Evolutionary conservation across 768 basidiomycete species (phyloP), one percentile per base, ranked within the genome.

Genomic region (Kwoniella heveanensis): DNA sequence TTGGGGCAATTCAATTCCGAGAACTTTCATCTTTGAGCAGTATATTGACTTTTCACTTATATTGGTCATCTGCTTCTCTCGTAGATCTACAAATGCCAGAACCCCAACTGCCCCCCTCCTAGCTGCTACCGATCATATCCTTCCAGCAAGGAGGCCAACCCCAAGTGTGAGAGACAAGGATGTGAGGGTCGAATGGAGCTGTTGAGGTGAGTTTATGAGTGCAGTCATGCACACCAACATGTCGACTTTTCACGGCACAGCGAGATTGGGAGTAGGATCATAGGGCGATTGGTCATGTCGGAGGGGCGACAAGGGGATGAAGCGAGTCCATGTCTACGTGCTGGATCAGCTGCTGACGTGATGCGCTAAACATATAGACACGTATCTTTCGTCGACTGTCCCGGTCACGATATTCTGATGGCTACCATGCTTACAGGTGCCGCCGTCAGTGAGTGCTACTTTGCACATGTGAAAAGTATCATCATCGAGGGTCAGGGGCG

Each of bases 381-480:
- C 75, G 94, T 98, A 76, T 98, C 95, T 2, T 99, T 99, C 81
- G 96, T 99, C 77, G 96, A 99, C 81, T 83, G 83, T 74, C 92
- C 91, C 1, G 91, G 94, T 66, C 94, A 95, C 86, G 93, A 97
- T 81, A 98, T 99, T 88, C 88, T 99, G 81, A 99, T 99, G 96
- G 96, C 96, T 54, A 99, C 95, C 68, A 99, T 99, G 96, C 84
- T 99, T 72, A 98, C 98, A 85, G 96, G 95, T 81, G 96, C 96
- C 46, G 96, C 96, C 10, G 95, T 98, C 84, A 99, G 75, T 77
- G 58, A 62, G 75, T 77, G 17, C n/a, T n/a, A 21, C 8, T 2
- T 26, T n/a, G n/a, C 29, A 22, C 15, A 12, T 8, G 21, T 25
- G 24, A 71, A 32, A 8, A 19, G 25, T 30, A 32, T 48, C 37